Base-by-base conservation (phyloP, 2,329 filamentous ascomycete species). In the Sporothrix luriei region DNA sequence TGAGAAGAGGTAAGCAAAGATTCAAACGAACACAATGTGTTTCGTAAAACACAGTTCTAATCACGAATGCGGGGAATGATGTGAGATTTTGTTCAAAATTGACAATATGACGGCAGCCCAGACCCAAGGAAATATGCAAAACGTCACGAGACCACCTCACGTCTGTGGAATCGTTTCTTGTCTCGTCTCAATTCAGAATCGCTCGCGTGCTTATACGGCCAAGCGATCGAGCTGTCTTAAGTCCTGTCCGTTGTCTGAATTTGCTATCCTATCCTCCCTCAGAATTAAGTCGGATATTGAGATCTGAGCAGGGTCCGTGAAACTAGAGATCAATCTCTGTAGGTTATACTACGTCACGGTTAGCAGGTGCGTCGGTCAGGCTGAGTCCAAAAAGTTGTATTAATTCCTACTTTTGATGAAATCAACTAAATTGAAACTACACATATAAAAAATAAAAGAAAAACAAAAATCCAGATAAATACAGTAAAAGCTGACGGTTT, bases 111-210 rank as follows among this genome's bases (percentile, higher is more conserved):
- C 5, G 4, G 9, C 5, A 33, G 33, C 33, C 10, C 10, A 26
- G 19, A 26, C 2, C 54, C 54, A 40, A 43, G 26, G 38, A 46
- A 38, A 6, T 21, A 19, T 62, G 38, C n/a, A 61, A 16, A 9
- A 5, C 7, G 40, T 46, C 57, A 62, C 57, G 16, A 62, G 38
- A 38, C 26, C 57, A 43, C 10, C n/a, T 43, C 21, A n/a, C 13
- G 57, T 46, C n/a, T 62, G 38, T 26, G 57, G 38, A 46, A 46
- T 46, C 57, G 26, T 43, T 16, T 43, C 38, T 61, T 26, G 38
- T 43, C 11, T 43, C 9, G 21, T 61, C n/a, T 40, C 10, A 6
- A 46, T 46, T 5, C 7, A n/a, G 54, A n/a, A 57, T 33, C 7
- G 4, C 54, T n/a, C 14, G 4, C 10, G 4, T 26, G 24, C 9